phyloP scores from a whole-genome alignment of 2,329 filamentous ascomycete species.

The Fusarium graminum region DNA sequence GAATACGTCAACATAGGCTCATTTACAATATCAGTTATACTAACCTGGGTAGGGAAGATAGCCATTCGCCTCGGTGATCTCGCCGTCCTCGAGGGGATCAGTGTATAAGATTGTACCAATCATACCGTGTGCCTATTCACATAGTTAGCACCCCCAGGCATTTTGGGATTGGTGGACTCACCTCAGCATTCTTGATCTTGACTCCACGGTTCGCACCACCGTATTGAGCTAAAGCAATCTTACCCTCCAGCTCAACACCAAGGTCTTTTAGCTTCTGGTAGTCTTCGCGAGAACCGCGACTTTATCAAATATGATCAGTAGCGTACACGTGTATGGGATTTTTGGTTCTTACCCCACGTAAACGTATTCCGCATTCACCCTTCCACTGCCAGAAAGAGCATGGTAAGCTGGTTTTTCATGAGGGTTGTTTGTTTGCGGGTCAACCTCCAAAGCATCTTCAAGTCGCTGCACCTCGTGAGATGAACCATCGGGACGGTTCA shows the following conservation, averaged over 20 bases:
- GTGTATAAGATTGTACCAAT: conserved; percentile 35
- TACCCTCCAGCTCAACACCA: conserved; percentile 22
- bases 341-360: conserved; percentile 24
- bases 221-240: conserved; percentile 28
- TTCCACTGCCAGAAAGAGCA: conserved; percentile 18
- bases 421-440: conserved; percentile 25
- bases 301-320: neutral
- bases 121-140: conserved; percentile 20
- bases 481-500: conserved; percentile 30
- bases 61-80: conserved; percentile 36
- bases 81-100: conserved; percentile 23
- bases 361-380: conserved; percentile 27
- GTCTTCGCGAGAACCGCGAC: conserved; percentile 23
- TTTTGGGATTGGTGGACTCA: accelerated
- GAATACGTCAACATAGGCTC: neutral
- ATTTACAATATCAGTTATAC: accelerated
- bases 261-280: conserved; percentile 29
- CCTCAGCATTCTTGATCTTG: conserved; percentile 39
- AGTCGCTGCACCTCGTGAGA: conserved; percentile 31
- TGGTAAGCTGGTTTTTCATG: conserved; percentile 30
- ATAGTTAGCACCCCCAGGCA: accelerated
- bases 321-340: accelerated
- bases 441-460: conserved; percentile 34
- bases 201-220: conserved; percentile 34
- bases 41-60: conserved; percentile 30